Evolutionary conservation across 1,284 basidiomycete species (phyloP), one percentile per base, ranked within the genome.

Genomic region (Neonothopanus nambi): DNA sequence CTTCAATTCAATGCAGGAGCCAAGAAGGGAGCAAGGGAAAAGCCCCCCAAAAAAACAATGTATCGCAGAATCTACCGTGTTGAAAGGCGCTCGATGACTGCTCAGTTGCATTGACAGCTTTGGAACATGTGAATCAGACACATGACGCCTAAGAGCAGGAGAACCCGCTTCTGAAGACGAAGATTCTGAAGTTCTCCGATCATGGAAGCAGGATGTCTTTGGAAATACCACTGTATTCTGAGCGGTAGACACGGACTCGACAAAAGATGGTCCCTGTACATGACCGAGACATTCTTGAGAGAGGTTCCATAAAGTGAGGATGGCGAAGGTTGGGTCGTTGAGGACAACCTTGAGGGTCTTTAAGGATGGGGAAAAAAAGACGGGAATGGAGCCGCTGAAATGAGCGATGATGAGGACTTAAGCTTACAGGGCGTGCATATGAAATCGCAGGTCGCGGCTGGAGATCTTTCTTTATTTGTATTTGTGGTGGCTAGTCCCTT

Each of bases 41-140:
- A 61, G 5, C 87, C 86, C 1, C 87, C 86, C n/a, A n/a, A 60
- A 90, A 90, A 66, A 91, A 90, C 5, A 87, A 66, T 0, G 87
- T 85, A 3, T n/a, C n/a, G 84, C 86, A 2, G 85, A 84, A 45
- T 74, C 61, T 1, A 76, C 65, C n/a, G 78, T 71, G 23, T 65
- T 64, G 49, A 70, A 58, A 2, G 67, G 56, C 21, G 44, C 47
- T n/a, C 64, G 63, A n/a, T n/a, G n/a, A n/a, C n/a, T n/a, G n/a
- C n/a, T n/a, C n/a, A n/a, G n/a, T 37, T 54, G 55, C 38, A 57
- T 59, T 40, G 55, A 65, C 30, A 52, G 64, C 57, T 58, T 59
- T 59, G 65, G 56, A 46, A 63, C 57, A 20, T 66, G 67, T 36
- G 63, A 57, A 15, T 70, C 73, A 15, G 66, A 69, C 17, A 78